A percentile compares a stretch with the other conserved stretches of the same genome.
These are phyloP conservation scores for Mimosa pudica DNA, from an alignment of 306 rosid genomes.

Conservation along the genomic window DNA sequence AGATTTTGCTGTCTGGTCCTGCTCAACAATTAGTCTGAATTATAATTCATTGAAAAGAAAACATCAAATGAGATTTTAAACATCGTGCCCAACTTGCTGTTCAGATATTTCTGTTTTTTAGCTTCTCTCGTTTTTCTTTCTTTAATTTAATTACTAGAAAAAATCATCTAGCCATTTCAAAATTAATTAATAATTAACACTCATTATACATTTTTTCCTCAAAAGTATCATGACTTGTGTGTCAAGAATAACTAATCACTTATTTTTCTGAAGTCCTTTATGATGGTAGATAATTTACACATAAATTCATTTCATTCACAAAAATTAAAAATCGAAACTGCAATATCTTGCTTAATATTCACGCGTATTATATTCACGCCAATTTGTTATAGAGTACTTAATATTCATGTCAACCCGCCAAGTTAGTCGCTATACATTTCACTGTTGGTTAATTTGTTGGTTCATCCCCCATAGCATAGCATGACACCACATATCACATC, in stretches of 20 bases:
- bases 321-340: no score
- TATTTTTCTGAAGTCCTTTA: no score
- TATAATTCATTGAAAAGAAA: neutral
- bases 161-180: neutral
- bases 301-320: no score
- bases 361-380: no score
- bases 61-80: neutral
- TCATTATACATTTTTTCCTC: neutral
- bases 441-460: neutral
- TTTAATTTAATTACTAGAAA: neutral
- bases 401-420: no score
- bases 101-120: neutral
- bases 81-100: neutral
- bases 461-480: neutral
- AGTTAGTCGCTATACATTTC: neutral
- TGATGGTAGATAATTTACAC: no score
- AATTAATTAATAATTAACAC: neutral
- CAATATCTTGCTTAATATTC: no score
- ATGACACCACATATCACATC: no score
- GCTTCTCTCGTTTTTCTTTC: neutral
- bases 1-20: neutral
- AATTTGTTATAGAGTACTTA: no score
- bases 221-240: no score
- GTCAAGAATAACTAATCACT: no score
- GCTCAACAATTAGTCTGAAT: neutral